These are phyloP conservation scores for Suhomyces anneliseae DNA, from an alignment of 1,139 yeast genomes.

Conservation along the genomic window DNA sequence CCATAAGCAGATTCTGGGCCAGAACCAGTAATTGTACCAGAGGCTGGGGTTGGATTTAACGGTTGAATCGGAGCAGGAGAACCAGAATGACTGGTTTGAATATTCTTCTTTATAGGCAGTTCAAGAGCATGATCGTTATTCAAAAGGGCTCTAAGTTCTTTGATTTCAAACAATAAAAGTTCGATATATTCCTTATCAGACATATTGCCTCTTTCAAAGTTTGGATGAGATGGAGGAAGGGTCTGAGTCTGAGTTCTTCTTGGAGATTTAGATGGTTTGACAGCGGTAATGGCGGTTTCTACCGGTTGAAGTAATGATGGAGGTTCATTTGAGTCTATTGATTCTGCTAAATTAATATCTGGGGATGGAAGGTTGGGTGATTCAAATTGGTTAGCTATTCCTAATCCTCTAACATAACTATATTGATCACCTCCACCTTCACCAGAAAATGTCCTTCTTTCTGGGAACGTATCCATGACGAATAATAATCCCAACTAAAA, in stretches of 20 bases:
- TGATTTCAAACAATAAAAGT: constrained; percentile 37
- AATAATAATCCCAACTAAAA: background rate
- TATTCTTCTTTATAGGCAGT: background rate
- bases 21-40: no score
- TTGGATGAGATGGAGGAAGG: constrained; percentile 38
- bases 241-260: constrained; percentile 3
- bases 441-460: background rate
- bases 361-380: background rate
- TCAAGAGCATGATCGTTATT: background rate
- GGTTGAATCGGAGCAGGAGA: background rate
- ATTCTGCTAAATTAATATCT: background rate
- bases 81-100: background rate
- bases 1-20: no score
- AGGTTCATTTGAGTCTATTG: background rate
- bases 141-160: constrained; percentile 26
- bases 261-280: background rate
- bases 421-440: background rate
- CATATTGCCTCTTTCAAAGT: constrained; percentile 33
- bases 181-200: constrained; percentile 38
- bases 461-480: background rate
- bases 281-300: background rate
- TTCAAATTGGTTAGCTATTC: background rate
- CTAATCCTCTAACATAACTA: background rate
- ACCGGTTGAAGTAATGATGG: background rate
- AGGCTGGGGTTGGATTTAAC: no score